Evolutionary conservation across 352 stramenopile genomes (phyloP), one percentile per base, ranked within the genome.

Genomic region (Phytophthora constricta): DNA sequence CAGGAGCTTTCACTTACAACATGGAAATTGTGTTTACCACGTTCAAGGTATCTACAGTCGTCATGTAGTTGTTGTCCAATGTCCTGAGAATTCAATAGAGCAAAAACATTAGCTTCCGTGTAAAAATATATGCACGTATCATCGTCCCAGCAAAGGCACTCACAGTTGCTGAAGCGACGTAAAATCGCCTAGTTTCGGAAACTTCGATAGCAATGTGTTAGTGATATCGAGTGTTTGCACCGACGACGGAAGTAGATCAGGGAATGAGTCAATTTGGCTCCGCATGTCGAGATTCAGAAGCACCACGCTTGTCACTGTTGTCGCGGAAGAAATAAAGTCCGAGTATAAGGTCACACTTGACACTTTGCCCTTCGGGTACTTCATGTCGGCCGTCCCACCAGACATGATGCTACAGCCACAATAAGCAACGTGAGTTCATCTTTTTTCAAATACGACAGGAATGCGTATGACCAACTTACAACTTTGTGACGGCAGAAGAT

Each of bases 331-430:
- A 39, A 80, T 64, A n/a, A 72, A 67, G 46, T 54, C 64, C 28
- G 39, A 23, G 2, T n/a, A 61, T 13, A 80, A 62, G 3, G 61
- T 65, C 33, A 77, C 37, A 46, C 52, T 67, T 42, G 68, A 63
- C 51, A 80, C 72, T 61, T 77, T 80, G 25, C 61, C 61, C 56
- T 75, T 66, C 17, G 68, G 65, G 19, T 70, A 78, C 27, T 69
- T 52, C 0, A 58, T 43, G 13, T 46, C 55, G 20, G 55, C 56
- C 46, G 20, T 52, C 27, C 63, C 72, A 14, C 64, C 65, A 0
- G 63, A 74, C 27, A 77, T 57, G 11, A 70, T 74, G 19, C 66
- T 74, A 50, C 46, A 61, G 8, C 48, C 39, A 62, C 16, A 5
- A 51, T 13, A 22, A 23, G 11, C 14, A 11, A 42, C n/a, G n/a